These are phyloP conservation scores for Pseudopithomyces maydicus DNA, from an alignment of 2,329 filamentous ascomycete species.

Conservation along the genomic window DNA sequence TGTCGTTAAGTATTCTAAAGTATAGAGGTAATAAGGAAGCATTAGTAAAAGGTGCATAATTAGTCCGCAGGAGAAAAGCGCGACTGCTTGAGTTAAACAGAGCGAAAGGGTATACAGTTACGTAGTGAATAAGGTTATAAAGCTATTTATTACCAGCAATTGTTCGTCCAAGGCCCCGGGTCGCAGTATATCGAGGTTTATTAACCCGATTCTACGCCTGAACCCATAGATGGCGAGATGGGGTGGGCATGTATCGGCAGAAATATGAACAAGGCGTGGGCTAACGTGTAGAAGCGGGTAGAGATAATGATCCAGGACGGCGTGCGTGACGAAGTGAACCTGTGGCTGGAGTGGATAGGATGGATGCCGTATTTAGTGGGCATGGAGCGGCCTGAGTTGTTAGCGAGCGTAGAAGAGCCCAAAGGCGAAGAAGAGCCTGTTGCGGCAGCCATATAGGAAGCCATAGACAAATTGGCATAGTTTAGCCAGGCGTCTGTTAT, in stretches of 20 bases:
- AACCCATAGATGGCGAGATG: constrained; percentile 9
- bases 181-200: constrained; percentile 18
- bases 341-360: constrained; percentile 14
- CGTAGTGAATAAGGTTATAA: constrained; percentile 8
- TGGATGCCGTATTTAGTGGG: constrained; percentile 21
- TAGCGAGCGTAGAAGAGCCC: constrained; percentile 19
- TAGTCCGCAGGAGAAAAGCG: constrained; percentile 11
- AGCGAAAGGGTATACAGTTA: constrained; percentile 3
- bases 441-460: constrained; percentile 16
- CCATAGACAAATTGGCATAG: constrained; percentile 16
- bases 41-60: constrained; percentile 7
- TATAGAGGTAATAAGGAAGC: neutral
- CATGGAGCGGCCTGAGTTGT: constrained; percentile 17
- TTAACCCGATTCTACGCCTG: neutral
- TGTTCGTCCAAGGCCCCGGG: constrained; percentile 7
- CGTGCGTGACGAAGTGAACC: too few relatives aligned
- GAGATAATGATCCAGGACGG: constrained; percentile 14
- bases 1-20: constrained; percentile 1
- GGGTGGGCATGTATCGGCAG: constrained; percentile 11
- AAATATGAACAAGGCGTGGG: constrained; percentile 13
- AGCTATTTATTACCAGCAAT: constrained; percentile 8
- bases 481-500: constrained; percentile 18
- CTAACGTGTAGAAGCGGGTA: constrained; percentile 11
- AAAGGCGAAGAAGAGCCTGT: constrained; percentile 18
- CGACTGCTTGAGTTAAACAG: constrained; percentile 2